Percentiles rank a stretch among this genome's conserved stretches.
Evolutionary conservation across 495 filamentous ascomycete species (phyloP).

Genomic region (Amphirosellinia nigrospora): DNA sequence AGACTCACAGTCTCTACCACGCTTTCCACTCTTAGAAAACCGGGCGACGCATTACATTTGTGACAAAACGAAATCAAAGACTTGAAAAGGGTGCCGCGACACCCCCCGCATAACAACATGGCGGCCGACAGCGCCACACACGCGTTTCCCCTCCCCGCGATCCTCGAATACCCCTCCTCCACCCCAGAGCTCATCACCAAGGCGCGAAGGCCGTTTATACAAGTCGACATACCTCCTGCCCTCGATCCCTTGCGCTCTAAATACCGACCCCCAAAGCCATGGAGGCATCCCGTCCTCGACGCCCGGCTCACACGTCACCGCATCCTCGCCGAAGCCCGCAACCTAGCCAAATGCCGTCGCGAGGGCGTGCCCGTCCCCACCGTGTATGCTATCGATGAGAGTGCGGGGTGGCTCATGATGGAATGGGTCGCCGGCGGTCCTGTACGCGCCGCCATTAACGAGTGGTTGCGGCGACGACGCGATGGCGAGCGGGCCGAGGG

Average conservation of each 20-base stretch:
- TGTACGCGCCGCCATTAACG: conserved; percentile 70
- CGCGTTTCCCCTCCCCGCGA: conserved; percentile 62
- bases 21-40: neutral
- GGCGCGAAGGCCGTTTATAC: conserved; percentile 95
- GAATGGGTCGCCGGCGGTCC: conserved; percentile 87
- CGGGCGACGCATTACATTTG: neutral
- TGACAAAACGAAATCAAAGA: neutral
- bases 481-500: conserved; percentile 46
- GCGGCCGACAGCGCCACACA: conserved; percentile 23
- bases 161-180: conserved; percentile 67
- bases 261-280: conserved; percentile 89
- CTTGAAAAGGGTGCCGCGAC: neutral
- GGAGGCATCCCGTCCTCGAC: conserved; percentile 91
- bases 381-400: conserved; percentile 76
- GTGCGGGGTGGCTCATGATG: conserved; percentile 81
- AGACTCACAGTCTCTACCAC: neutral
- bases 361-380: conserved; percentile 82
- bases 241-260: conserved; percentile 80
- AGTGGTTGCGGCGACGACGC: conserved; percentile 55
- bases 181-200: conserved; percentile 74
- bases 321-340: conserved; percentile 84
- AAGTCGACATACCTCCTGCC: conserved; percentile 78
- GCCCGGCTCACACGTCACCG: conserved; percentile 83
- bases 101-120: conserved; percentile 13
- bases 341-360: conserved; percentile 72